Percentiles rank a stretch among this genome's conserved stretches.
Conservation (phyloP, 305 asterid genomes). For the Plantago coronopus region DNA sequence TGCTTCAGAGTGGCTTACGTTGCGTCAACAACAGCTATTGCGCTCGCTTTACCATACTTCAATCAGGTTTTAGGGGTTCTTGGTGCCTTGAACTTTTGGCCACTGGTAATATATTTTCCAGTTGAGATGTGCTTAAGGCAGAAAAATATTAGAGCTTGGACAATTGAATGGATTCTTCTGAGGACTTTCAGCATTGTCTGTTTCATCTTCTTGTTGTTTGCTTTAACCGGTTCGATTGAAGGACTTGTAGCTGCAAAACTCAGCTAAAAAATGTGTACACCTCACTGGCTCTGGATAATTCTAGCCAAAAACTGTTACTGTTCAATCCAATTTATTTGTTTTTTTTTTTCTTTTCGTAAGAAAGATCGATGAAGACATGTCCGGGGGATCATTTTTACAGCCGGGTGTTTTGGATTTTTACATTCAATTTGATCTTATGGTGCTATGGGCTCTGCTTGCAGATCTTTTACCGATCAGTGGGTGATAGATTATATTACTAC, state of each 20-base stretch:
- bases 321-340: too few species aligned
- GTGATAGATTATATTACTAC: too few species aligned
- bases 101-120: constrained; percentile 66
- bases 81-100: constrained; percentile 72
- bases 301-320: too few species aligned
- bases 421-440: too few species aligned
- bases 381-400: too few species aligned
- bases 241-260: constrained; percentile 53
- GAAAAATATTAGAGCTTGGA: constrained; percentile 46
- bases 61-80: constrained; percentile 65
- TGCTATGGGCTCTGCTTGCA: too few species aligned
- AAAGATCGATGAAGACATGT: too few species aligned
- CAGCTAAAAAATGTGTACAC: constrained; percentile 23
- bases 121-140: constrained; percentile 65
- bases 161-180: constrained; percentile 56
- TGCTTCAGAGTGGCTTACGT: constrained; percentile 56
- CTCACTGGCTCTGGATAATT: too few species aligned
- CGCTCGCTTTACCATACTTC: constrained; percentile 69
- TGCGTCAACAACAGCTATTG: constrained; percentile 52
- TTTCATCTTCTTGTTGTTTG: constrained; percentile 33
- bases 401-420: too few species aligned
- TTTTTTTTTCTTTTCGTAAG: too few species aligned
- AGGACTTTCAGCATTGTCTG: constrained; percentile 45
- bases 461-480: too few species aligned
- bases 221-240: constrained; percentile 51